Evolutionary conservation across 2,329 filamentous ascomycete genomes (phyloP).

Genomic region (Fusarium hostae): DNA sequence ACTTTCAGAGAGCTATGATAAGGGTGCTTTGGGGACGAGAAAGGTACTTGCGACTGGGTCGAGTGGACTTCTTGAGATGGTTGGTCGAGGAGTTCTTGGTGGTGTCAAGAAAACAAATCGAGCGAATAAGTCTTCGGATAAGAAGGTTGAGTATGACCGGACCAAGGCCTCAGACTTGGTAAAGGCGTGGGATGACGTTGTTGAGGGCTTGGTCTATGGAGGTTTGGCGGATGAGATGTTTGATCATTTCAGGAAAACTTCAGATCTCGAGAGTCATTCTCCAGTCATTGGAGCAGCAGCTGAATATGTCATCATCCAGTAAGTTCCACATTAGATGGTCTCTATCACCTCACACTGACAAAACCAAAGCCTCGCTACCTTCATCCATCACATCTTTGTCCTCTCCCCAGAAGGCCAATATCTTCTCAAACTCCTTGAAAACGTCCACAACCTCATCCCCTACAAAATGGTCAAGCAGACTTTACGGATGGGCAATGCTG

Average conservation of each 20-base stretch:
- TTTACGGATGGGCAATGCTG: slow-evolving; percentile 79
- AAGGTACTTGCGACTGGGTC: slow-evolving; percentile 80
- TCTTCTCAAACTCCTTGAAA: slow-evolving; percentile 76
- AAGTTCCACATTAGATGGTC: slow-evolving; percentile 47
- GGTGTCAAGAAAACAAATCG: slow-evolving; percentile 53
- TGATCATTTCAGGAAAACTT: slow-evolving; percentile 67
- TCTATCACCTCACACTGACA: slow-evolving; percentile 27
- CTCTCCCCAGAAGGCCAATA: slow-evolving; percentile 80
- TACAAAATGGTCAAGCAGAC: slow-evolving; percentile 79
- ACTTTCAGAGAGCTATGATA: slow-evolving; percentile 84
- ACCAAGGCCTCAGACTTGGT: slow-evolving; percentile 69
- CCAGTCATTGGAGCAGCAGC: slow-evolving; percentile 71
- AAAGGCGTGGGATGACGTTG: slow-evolving; percentile 73
- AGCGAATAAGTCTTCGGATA: slow-evolving; percentile 2
- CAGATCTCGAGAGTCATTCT: slow-evolving; percentile 72
- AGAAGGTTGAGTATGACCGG: slow-evolving; percentile 63
- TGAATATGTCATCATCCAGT: slow-evolving; percentile 77
- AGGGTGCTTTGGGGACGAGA: slow-evolving; percentile 76
- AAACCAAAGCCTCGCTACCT: slow-evolving; percentile 70
- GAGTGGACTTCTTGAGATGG: slow-evolving; percentile 75
- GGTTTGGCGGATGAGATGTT: slow-evolving; percentile 73
- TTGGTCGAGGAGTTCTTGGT: slow-evolving; percentile 73
- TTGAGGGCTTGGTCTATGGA: slow-evolving; percentile 75
- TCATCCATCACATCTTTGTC: slow-evolving; percentile 79
- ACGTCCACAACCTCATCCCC: slow-evolving; percentile 75